Conservation (phyloP, 177 flowering plant genomes). For the Vitis hybrid region DNA sequence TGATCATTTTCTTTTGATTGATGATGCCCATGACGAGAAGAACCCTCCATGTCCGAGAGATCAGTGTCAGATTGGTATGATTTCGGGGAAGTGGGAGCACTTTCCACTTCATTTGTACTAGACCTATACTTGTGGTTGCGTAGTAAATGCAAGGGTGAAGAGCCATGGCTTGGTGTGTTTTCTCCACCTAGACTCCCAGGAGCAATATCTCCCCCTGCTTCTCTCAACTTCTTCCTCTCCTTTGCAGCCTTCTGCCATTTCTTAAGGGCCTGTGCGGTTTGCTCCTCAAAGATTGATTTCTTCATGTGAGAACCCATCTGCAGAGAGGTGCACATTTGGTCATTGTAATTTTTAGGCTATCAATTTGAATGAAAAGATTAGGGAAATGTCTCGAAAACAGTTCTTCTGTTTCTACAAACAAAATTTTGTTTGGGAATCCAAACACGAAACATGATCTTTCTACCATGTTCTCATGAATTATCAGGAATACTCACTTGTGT, state of each 20-base stretch:
- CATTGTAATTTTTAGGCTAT: neutral
- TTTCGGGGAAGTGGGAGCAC: slow-evolving; percentile 18
- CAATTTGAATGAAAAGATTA: neutral
- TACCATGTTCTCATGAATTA: no score
- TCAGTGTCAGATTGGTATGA: slow-evolving; percentile 31
- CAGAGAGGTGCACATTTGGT: neutral
- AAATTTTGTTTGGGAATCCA: no score
- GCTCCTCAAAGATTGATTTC: slow-evolving; percentile 66
- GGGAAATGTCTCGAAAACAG: neutral
- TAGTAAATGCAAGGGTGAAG: slow-evolving; percentile 45
- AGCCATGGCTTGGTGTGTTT: slow-evolving; percentile 26
- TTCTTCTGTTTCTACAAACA: no score
- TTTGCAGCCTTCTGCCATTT: slow-evolving; percentile 62
- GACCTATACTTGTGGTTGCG: slow-evolving; percentile 21
- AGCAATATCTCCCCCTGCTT: slow-evolving; percentile 14
- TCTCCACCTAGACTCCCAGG: slow-evolving; percentile 28
- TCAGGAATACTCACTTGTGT: slow-evolving; percentile 48
- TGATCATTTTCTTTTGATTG: neutral
- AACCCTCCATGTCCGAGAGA: slow-evolving; percentile 21
- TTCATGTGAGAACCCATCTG: slow-evolving; percentile 85
- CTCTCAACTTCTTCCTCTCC: slow-evolving; percentile 33
- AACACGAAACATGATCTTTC: no score
- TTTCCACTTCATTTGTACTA: slow-evolving; percentile 15
- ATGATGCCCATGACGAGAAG: neutral
- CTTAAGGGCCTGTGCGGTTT: slow-evolving; percentile 57